Evolutionary conservation across 371 early-diverging fungal genomes (phyloP).

Genomic region (Mucor indicus): DNA sequence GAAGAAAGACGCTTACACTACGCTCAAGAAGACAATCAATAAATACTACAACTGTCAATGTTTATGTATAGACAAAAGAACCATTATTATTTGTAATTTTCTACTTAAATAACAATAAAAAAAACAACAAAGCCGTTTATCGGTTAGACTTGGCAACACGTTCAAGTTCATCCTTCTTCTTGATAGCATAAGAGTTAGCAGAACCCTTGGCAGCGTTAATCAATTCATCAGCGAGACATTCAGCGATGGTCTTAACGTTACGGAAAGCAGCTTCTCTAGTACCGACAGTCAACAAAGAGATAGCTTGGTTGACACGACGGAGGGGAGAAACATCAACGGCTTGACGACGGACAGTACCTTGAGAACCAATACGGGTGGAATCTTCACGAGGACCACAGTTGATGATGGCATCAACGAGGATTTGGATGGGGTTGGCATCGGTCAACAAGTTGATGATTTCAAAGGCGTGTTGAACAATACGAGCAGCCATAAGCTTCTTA

Average conservation of each 20-base stretch:
- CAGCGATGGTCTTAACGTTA: slow-evolving; percentile 93
- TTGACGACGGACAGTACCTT: slow-evolving; percentile 98
- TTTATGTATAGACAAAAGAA: too few species aligned
- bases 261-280: slow-evolving; percentile 32
- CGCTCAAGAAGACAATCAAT: slow-evolving; percentile 45
- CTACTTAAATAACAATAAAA: neutral
- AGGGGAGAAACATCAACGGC: slow-evolving; percentile 99
- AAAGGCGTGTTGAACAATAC: slow-evolving; percentile 98
- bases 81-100: neutral
- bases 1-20: slow-evolving; percentile 46
- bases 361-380: slow-evolving; percentile 98
- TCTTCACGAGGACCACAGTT: slow-evolving; percentile 99
- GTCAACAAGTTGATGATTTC: slow-evolving; percentile 97
- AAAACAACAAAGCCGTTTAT: neutral
- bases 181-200: slow-evolving; percentile 97
- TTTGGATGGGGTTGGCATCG: slow-evolving; percentile 98
- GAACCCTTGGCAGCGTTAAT: slow-evolving; percentile 97
- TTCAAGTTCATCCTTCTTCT: slow-evolving; percentile 99
- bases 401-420: slow-evolving; percentile 97
- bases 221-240: slow-evolving; percentile 99
- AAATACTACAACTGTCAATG: neutral
- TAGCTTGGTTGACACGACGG: slow-evolving; percentile 96
- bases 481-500: slow-evolving; percentile 98
- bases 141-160: slow-evolving; percentile 38
- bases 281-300: slow-evolving; percentile 93